A percentile compares a stretch with the other conserved stretches of the same genome.
phyloP scores from a whole-genome alignment of 148 eudicot genomes.

The Simmondsia chinensis region DNA sequence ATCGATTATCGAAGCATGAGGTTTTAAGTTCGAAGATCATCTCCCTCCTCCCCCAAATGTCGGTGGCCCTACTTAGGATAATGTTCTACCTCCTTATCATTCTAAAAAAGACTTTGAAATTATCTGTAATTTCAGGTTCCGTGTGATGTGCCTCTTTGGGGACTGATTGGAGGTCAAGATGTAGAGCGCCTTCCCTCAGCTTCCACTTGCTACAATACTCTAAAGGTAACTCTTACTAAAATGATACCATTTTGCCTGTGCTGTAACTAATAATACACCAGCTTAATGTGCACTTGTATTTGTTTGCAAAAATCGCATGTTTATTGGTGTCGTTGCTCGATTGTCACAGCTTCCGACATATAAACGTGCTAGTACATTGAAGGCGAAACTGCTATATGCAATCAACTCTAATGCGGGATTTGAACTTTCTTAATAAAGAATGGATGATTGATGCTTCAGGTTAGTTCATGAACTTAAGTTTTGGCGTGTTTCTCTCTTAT shows the following conservation, averaged over 20 bases:
- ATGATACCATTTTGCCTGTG: not conserved
- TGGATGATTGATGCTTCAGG: conserved; percentile 9
- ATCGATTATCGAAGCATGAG: too few relatives aligned
- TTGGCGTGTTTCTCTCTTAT: too few relatives aligned
- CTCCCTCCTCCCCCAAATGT: too few relatives aligned
- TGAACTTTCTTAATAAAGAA: conserved; percentile 61
- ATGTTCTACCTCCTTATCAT: too few relatives aligned
- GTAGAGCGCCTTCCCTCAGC: conserved; percentile 99
- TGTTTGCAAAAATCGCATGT: conserved; percentile 6
- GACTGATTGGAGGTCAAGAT: conserved; percentile 90
- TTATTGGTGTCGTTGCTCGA: conserved; percentile 7
- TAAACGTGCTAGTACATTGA: conserved; percentile 77
- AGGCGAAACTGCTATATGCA: conserved; percentile 86
- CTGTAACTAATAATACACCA: not conserved
- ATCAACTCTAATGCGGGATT: conserved; percentile 97
- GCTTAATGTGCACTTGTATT: not conserved
- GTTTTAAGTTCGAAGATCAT: too few relatives aligned
- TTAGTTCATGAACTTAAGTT: too few relatives aligned
- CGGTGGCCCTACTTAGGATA: too few relatives aligned
- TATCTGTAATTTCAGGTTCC: conserved; percentile 39
- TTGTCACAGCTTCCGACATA: conserved; percentile 84
- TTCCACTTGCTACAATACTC: conserved; percentile 96
- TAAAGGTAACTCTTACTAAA: conserved; percentile 49
- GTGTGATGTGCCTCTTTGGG: conserved; percentile 89
- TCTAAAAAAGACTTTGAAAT: not conserved